Base-by-base conservation (phyloP, 2,329 filamentous ascomycete genomes). In the Colletotrichum plurivorum region DNA sequence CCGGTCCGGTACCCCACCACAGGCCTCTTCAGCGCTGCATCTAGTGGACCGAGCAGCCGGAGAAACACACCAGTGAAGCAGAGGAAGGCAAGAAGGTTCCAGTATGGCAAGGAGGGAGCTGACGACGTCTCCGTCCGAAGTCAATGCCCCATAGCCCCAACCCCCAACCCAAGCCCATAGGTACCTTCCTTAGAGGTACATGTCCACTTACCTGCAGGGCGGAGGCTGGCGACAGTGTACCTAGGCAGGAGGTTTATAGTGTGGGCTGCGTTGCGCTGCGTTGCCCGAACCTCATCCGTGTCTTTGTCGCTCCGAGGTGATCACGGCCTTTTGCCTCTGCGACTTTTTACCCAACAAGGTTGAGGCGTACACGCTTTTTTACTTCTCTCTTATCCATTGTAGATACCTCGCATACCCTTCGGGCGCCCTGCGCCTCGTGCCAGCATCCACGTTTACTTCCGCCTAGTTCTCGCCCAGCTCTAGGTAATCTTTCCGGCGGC, bases 61-160 rank as follows among this genome's bases (percentile, higher is more conserved):
- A 59, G 65, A 69, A 68, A 67, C 55, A 43, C 66, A 18, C 61
- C 61, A 69, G 54, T 69, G 49, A 59, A 48, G 65, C 60, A 59
- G 41, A 8, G 10, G 22, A 25, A 25, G 22, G 22, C 22, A 52
- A 45, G 64, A 66, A 69, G 51, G 63, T 69, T 69, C 67, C 67
- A 69, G 67, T 62, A 45, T 67, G 56, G 55, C 55, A 41, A 46
- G 59, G 55, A 58, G 64, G 62, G 67, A 69, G 67, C 67, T 69
- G 67, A 69, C 67, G 67, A 69, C 67, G 67, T 69, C 63, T 65
- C 62, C 67, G 67, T 69, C 63, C 56, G 62, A 67, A 61, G 55
- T 61, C 55, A 52, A 69, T 69, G 67, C 55, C 55, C 64, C 59
- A 54, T 39, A 52, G 41, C 31, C 52, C 45, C 52, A 60, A 43